Evolutionary conservation across 2,329 filamentous ascomycete species (phyloP).

Genomic region (Lachnellula arida): DNA sequence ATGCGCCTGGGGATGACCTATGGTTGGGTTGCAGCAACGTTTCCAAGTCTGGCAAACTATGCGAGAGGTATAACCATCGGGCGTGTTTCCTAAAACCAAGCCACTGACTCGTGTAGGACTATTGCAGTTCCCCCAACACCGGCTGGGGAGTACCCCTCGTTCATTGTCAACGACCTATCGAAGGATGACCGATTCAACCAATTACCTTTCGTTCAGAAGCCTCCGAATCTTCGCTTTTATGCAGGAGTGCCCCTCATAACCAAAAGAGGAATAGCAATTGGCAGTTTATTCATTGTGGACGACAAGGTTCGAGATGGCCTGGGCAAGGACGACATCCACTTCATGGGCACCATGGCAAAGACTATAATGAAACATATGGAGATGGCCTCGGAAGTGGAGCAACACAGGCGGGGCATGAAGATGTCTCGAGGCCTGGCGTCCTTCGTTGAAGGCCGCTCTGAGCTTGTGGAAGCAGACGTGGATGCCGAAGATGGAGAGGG

Average conservation of each 20-base stretch:
- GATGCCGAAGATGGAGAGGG: conserved; percentile 28
- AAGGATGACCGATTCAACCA: conserved; percentile 29
- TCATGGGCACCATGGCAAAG: conserved; percentile 52
- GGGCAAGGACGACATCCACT: conserved; percentile 43
- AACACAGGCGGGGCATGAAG: conserved; percentile 48
- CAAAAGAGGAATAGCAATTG: conserved; percentile 41
- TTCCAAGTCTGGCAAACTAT: conserved; percentile 28
- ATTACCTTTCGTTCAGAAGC: conserved; percentile 25
- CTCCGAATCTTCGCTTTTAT: conserved; percentile 29
- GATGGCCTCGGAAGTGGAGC: conserved; percentile 49
- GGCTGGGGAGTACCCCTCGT: conserved; percentile 25
- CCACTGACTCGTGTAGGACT: conserved; percentile 22
- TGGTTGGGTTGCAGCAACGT: conserved; percentile 32
- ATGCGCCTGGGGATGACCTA: conserved; percentile 29
- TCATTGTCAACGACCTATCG: conserved; percentile 29
- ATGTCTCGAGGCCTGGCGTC: conserved; percentile 51
- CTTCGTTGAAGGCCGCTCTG: conserved; percentile 45
- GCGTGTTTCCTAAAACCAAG: neutral
- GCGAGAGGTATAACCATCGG: conserved; percentile 25
- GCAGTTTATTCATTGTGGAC: conserved; percentile 57
- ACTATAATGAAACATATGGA: conserved; percentile 59
- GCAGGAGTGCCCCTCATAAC: conserved; percentile 32
- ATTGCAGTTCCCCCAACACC: conserved; percentile 21
- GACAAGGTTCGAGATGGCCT: conserved; percentile 49
- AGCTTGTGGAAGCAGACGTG: conserved; percentile 26